Evolutionary conservation across 2,329 filamentous ascomycete species (phyloP), one percentile per base, ranked within the genome.

Genomic region (Rutstroemia sp.): DNA sequence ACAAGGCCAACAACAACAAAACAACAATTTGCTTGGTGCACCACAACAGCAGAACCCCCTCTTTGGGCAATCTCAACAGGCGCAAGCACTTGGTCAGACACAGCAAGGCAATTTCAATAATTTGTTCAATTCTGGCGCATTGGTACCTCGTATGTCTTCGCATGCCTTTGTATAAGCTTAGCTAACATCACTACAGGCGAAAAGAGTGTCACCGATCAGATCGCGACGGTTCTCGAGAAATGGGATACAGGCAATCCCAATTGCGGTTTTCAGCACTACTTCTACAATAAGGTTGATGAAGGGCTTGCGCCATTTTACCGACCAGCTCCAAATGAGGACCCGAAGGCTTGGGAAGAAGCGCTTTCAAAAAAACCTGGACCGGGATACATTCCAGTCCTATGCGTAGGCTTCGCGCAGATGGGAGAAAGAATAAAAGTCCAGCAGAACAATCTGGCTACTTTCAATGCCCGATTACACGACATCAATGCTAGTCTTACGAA

Each of bases 211-310:
- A 78, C 83, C 19, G 85, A 91, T 57, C 88, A 92, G 70, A 88
- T 92, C 70, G 76, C 79, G 59, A 76, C 83, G 25, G 78, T 94
- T 42, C 75, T 82, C 52, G 77, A 82, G 59, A 91, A 92, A 73
- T 94, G 89, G 89, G 79, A 88, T 59, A 84, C 87, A 1, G 72
- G 77, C 25, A 80, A 78, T 69, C 78, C 82, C 21, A 83, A 82
- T 68, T 91, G 87, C 65, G 82, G 81, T 27, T 90, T 94, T 74
- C 87, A 90, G 71, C 78, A 88, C 68, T 92, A 92, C 75, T 90
- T 94, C 71, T 95, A 94, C 78, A 94, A 94, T 73, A 84, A 88
- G 63, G 88, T 92, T 61, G 85, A 87, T 61, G 82, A 87, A 66
- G 80, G 82, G 52, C 80, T 81, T 68, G 85, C 87, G n/a, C 87